Conservation (phyloP, 1,139 yeast genomes). For the Torulaspora globosa region DNA sequence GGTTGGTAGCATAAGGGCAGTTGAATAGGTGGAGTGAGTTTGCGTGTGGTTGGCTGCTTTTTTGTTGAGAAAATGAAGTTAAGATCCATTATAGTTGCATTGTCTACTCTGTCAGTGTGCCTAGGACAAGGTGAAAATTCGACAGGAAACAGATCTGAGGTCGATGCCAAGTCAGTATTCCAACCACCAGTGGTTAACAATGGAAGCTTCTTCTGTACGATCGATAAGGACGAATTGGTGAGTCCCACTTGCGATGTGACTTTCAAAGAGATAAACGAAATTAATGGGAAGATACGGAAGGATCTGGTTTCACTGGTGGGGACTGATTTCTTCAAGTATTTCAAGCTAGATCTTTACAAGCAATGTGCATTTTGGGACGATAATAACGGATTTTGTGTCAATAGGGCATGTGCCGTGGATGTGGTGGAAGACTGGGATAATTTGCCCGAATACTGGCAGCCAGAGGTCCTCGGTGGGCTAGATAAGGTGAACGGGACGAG, state of each 20-base stretch:
- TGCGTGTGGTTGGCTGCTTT: background rate
- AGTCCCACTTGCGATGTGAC: constrained; percentile 49
- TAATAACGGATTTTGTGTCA: constrained; percentile 78
- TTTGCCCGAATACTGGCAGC: constrained; percentile 68
- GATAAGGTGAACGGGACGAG: constrained; percentile 40
- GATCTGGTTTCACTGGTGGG: constrained; percentile 53
- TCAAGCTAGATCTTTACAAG: constrained; percentile 78
- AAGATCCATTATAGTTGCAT: background rate
- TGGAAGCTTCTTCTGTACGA: constrained; percentile 34
- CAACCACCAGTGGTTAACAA: constrained; percentile 7
- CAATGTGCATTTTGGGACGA: constrained; percentile 87
- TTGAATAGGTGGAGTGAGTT: background rate
- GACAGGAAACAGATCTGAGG: constrained; percentile 5
- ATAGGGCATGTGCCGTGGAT: constrained; percentile 92
- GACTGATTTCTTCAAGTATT: constrained; percentile 77
- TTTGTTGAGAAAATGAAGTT: constrained; percentile 2
- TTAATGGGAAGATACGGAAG: constrained; percentile 51
- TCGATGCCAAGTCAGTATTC: constrained; percentile 5
- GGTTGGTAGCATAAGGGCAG: background rate
- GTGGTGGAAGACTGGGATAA: constrained; percentile 60
- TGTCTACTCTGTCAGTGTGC: constrained; percentile 7
- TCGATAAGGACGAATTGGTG: constrained; percentile 36
- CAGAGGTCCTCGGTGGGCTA: constrained; percentile 65
- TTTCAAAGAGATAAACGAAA: constrained; percentile 48
- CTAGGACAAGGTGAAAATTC: constrained; percentile 2